Conservation (phyloP, 2,329 filamentous ascomycete species). For the Chalaropsis ovoidea region DNA sequence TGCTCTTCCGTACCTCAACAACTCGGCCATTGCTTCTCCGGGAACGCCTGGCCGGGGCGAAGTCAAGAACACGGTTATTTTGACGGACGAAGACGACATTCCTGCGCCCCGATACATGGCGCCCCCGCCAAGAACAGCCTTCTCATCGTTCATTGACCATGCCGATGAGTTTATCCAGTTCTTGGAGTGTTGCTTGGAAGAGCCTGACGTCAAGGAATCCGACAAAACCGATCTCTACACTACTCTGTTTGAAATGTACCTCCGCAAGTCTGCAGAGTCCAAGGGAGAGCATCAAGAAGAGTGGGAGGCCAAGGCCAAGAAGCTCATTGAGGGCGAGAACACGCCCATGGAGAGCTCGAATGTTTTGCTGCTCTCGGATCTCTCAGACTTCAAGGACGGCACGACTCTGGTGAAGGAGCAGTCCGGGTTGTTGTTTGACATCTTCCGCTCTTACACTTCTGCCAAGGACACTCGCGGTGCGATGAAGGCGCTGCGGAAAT, state of each 20-base stretch:
- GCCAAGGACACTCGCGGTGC: constrained; percentile 85
- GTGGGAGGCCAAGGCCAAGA: constrained; percentile 88
- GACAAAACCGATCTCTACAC: constrained; percentile 84
- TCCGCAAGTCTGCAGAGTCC: constrained; percentile 73
- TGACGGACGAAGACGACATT: constrained; percentile 39
- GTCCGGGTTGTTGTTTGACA: constrained; percentile 82
- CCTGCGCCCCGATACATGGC: constrained; percentile 55
- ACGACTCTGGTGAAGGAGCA: constrained; percentile 90
- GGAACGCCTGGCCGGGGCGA: constrained; percentile 40
- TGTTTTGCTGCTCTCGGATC: constrained; percentile 80
- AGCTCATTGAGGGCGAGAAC: constrained; percentile 69
- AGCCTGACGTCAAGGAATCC: constrained; percentile 57
- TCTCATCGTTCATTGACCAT: constrained; percentile 94
- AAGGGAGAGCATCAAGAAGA: constrained; percentile 59
- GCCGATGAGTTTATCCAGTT: constrained; percentile 85
- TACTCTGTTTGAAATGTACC: constrained; percentile 95
- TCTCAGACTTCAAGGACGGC: constrained; percentile 81
- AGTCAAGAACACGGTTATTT: constrained; percentile 40
- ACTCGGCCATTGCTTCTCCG: constrained; percentile 46
- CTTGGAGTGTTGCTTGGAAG: constrained; percentile 73
- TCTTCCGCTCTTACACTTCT: constrained; percentile 90
- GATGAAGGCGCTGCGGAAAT: constrained; percentile 80
- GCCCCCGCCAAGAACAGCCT: constrained; percentile 77
- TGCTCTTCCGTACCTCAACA: constrained; percentile 75
- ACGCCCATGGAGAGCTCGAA: constrained; percentile 89